Evolutionary conservation across 208 protist genomes (phyloP), one percentile per base, ranked within the genome.

Genomic region (Angomonas deanei): DNA sequence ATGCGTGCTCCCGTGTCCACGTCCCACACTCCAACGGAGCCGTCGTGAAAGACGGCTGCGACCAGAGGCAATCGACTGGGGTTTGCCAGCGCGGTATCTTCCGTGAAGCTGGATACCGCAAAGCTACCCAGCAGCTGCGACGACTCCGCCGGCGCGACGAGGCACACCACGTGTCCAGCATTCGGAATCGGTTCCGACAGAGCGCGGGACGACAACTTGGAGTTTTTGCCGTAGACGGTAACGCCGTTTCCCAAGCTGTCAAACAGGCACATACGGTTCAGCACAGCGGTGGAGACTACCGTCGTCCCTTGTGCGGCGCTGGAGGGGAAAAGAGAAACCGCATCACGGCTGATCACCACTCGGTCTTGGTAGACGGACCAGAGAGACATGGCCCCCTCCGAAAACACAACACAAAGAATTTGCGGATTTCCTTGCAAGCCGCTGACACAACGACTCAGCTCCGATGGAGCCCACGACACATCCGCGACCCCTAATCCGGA

Each of bases 361-460:
- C 79, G 82, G 59, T 93, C 81, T 63, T 79, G 80, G 72, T 86
- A 88, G 1, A 88, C 87, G 3, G 79, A 86, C 87, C 87, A 93
- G 8, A 87, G 73, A 33, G 83, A 86, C 53, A 86, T 54, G 6
- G 78, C 74, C 32, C 86, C 83, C 56, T 90, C 86, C 5, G 74
- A 65, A 65, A 93, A 93, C 19, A 90, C 42, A 6, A 93, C 74
- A 26, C 79, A 61, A 38, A 93, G 83, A 19, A 93, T 66, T 64
- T 93, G 71, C 30, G 87, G 82, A 13, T 58, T 65, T 0, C 87
- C 87, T 38, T 86, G 82, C 4, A 88, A 64, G 3, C 76, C 80
- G 26, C 71, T 77, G 59, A 91, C 60, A 30, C 70, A 86, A 24
- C 64, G 63, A 10, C 79, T 58, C 70, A 90, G 80, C 17, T 62